A percentile compares a stretch with the other conserved stretches of the same genome.
These are phyloP conservation scores for Candida oleophila DNA, from an alignment of 805 yeast species.

Conservation along the genomic window DNA sequence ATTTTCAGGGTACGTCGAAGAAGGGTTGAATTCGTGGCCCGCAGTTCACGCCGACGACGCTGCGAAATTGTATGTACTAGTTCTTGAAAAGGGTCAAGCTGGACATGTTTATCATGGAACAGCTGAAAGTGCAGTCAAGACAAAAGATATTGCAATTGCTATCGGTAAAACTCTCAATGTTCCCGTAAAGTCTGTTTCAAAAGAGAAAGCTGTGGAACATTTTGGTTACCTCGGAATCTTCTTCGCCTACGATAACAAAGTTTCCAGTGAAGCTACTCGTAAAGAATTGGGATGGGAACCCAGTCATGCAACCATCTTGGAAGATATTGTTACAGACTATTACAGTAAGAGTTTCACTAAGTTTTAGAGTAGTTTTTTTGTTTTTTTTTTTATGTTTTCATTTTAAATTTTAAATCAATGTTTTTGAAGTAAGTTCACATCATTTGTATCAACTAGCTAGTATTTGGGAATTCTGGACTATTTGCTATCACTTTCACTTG, in stretches of 20 bases:
- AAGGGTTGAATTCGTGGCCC: conserved; percentile 29
- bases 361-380: no score
- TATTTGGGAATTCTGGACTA: no score
- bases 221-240: conserved; percentile 12
- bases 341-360: no score
- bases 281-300: conserved; percentile 26
- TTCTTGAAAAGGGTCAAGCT: conserved; percentile 10
- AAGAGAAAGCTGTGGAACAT: conserved; percentile 8
- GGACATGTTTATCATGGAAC: conserved; percentile 10
- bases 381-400: no score
- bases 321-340: conserved; percentile 15
- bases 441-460: no score
- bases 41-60: conserved; percentile 31
- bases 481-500: no score
- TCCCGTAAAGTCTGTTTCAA: conserved; percentile 12
- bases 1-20: conserved; percentile 33
- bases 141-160: conserved; percentile 22
- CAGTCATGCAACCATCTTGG: conserved; percentile 13
- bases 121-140: conserved; percentile 16
- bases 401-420: no score
- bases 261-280: conserved; percentile 16
- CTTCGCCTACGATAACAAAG: conserved; percentile 7
- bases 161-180: conserved; percentile 17
- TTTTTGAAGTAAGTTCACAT: no score
- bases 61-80: conserved; percentile 21